phyloP scores from a whole-genome alignment of 441 rosid genomes.

The Aleurites moluccanus region DNA sequence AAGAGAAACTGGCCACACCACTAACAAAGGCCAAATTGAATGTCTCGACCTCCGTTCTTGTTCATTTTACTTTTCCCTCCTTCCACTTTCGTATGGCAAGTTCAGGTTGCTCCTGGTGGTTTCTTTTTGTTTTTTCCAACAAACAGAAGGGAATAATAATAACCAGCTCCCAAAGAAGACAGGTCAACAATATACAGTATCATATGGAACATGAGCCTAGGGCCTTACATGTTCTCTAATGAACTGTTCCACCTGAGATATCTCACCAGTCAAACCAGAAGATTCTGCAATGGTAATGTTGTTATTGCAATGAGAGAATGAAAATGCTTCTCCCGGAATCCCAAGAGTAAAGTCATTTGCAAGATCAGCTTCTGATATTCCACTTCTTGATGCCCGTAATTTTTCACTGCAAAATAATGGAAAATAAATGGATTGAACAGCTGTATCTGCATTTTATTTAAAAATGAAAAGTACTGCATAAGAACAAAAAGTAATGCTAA shows the following conservation, averaged over 20 bases:
- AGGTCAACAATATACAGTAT: not conserved
- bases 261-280: conserved; percentile 73
- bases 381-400: conserved; percentile 68
- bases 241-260: conserved; percentile 62
- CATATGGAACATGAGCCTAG: conserved; percentile 27
- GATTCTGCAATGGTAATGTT: conserved; percentile 70
- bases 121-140: conserved; percentile 5
- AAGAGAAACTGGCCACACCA: not conserved
- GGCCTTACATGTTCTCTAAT: conserved; percentile 74
- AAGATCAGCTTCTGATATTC: conserved; percentile 75
- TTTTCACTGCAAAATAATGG: conserved; percentile 60
- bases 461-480: not conserved
- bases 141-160: not conserved
- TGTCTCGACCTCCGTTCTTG: not conserved
- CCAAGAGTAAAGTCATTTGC: conserved; percentile 79
- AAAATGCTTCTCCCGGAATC: conserved; percentile 62
- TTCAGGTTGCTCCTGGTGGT: not conserved
- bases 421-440: conserved; percentile 11
- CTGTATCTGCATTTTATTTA: not conserved
- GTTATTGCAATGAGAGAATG: conserved; percentile 75
- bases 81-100: not conserved
- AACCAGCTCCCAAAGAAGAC: conserved; percentile 8
- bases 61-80: not conserved
- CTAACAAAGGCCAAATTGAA: not conserved
- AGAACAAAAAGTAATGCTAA: not conserved